Conservation (phyloP, 371 early-diverging fungal species). For the Syncephalastrum contaminatum region DNA sequence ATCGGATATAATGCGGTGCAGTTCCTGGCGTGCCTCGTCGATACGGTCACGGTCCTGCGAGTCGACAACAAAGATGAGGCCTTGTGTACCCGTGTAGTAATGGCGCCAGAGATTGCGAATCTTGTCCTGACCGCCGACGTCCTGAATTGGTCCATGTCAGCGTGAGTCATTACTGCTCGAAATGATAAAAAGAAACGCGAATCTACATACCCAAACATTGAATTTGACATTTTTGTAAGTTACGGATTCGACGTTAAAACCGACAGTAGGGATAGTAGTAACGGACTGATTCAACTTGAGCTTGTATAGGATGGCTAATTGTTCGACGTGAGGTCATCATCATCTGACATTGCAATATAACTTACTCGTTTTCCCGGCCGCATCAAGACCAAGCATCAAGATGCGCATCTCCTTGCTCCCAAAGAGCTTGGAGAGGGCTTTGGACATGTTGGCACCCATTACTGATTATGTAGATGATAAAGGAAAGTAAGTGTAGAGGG, state of each 20-base stretch:
- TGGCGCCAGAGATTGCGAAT: slow-evolving; percentile 90
- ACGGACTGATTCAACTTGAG: slow-evolving; percentile 85
- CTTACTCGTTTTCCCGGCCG: slow-evolving; percentile 93
- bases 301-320: slow-evolving; percentile 82
- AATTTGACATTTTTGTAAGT: slow-evolving; percentile 91
- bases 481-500: slow-evolving; percentile 20
- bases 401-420: slow-evolving; percentile 89
- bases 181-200: neutral
- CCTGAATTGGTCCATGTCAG: slow-evolving; percentile 38
- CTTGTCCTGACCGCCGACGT: slow-evolving; percentile 91
- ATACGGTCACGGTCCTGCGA: slow-evolving; percentile 83
- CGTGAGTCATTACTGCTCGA: neutral
- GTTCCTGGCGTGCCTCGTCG: slow-evolving; percentile 81
- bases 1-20: slow-evolving; percentile 79
- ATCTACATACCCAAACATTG: slow-evolving; percentile 68
- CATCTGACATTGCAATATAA: slow-evolving; percentile 12
- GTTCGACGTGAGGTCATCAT: neutral
- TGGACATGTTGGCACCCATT: slow-evolving; percentile 63
- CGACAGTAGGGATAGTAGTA: slow-evolving; percentile 89
- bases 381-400: slow-evolving; percentile 90
- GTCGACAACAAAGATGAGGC: slow-evolving; percentile 86
- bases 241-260: slow-evolving; percentile 87
- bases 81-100: slow-evolving; percentile 87
- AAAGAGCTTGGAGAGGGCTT: slow-evolving; percentile 63
- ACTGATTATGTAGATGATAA: slow-evolving; percentile 11